A percentile compares a stretch with the other conserved stretches of the same genome.
Evolutionary conservation across 2,329 filamentous ascomycete species (phyloP).

Genomic region (Cladosporium austrohemisphaericum): DNA sequence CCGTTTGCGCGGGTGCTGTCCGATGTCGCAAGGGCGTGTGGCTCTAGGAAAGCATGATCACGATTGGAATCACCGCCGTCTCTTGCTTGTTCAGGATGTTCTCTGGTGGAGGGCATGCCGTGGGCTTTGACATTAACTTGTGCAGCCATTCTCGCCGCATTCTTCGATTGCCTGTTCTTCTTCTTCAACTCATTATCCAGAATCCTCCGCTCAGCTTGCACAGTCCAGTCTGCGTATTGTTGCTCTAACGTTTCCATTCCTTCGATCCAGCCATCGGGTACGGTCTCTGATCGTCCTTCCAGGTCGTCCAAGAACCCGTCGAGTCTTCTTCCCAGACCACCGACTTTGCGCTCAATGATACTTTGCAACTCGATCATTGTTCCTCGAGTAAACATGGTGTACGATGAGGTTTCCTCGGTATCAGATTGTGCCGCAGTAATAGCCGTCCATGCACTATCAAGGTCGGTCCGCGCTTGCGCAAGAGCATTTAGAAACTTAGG

Average conservation of each 20-base stretch:
- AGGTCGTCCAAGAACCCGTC: conserved; percentile 84
- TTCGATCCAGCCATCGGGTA: conserved; percentile 86
- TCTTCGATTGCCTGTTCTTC: conserved; percentile 6
- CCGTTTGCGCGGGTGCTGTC: neutral
- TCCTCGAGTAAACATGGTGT: conserved; percentile 19
- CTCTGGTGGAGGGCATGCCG: too few relatives aligned
- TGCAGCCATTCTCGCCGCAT: neutral
- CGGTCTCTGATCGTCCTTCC: conserved; percentile 76
- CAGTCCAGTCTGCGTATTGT: conserved; percentile 76
- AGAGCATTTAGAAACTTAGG: conserved; percentile 66
- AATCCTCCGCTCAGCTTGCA: conserved; percentile 70
- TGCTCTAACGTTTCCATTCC: conserved; percentile 75
- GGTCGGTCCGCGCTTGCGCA: conserved; percentile 58
- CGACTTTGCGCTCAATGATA: conserved; percentile 66
- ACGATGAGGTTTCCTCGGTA: neutral
- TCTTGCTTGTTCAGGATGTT: neutral
- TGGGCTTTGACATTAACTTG: too few relatives aligned
- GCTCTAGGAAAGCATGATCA: neutral
- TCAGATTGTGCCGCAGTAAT: conserved; percentile 14
- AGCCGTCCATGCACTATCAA: conserved; percentile 64
- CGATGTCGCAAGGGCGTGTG: neutral
- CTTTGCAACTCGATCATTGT: conserved; percentile 39
- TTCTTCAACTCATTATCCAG: conserved; percentile 56
- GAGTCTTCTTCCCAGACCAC: conserved; percentile 65
- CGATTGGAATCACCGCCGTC: neutral